These are phyloP conservation scores for Xylaria sp. DNA, from an alignment of 2,329 filamentous ascomycete genomes.

Conservation along the genomic window DNA sequence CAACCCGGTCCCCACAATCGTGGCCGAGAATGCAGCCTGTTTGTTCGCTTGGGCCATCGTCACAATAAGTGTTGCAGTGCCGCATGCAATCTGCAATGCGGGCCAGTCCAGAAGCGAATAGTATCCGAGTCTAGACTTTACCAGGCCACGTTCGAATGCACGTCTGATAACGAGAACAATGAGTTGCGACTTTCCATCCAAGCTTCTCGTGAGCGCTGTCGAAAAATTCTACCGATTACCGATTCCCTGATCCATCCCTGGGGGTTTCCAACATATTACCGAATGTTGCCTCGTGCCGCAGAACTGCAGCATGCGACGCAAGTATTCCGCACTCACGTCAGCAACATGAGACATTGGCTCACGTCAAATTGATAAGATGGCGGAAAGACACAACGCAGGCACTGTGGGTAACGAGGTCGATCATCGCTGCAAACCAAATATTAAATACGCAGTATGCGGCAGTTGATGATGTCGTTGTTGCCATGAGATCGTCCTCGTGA, in stretches of 20 bases:
- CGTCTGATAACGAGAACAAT: neutral
- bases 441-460: neutral
- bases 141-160: slow-evolving; percentile 12
- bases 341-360: slow-evolving; percentile 36
- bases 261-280: slow-evolving; percentile 2
- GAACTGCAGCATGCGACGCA: slow-evolving; percentile 10
- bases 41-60: slow-evolving; percentile 28
- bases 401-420: slow-evolving; percentile 12
- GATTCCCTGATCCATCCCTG: neutral
- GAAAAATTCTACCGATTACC: slow-evolving; percentile 1
- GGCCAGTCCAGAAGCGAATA: slow-evolving; percentile 21
- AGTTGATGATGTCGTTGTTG: slow-evolving; percentile 25
- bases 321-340: slow-evolving; percentile 33
- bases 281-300: slow-evolving; percentile 21
- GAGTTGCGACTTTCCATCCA: neutral
- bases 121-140: slow-evolving; percentile 22
- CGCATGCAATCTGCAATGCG: slow-evolving; percentile 29
- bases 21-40: slow-evolving; percentile 22
- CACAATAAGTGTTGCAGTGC: slow-evolving; percentile 38
- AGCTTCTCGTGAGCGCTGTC: neutral
- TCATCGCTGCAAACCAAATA: slow-evolving; percentile 5
- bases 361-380: slow-evolving; percentile 23
- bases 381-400: slow-evolving; percentile 15
- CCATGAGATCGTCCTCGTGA: slow-evolving; percentile 32
- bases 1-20: slow-evolving; percentile 17